Evolutionary conservation across 345 rosid species (phyloP).

Genomic region (Erucastrum elatum): DNA sequence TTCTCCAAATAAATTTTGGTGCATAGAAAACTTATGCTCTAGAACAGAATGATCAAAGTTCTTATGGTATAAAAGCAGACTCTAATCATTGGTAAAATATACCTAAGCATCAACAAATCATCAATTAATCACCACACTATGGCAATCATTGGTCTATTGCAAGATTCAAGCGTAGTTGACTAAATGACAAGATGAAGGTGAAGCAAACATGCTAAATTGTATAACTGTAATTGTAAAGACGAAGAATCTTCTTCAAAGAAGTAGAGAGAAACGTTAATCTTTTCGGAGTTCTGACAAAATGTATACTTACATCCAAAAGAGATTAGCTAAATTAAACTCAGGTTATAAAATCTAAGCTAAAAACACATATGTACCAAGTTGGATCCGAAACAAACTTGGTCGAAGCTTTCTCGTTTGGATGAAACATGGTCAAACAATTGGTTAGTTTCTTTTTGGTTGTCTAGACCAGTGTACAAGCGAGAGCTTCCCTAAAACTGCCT

Average conservation of each 20-base stretch:
- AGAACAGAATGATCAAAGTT: background rate
- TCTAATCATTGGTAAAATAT: background rate
- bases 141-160: background rate
- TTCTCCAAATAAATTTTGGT: background rate
- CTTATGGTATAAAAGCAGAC: background rate
- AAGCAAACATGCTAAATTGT: background rate
- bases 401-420: background rate
- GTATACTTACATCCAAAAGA: background rate
- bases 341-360: too few species aligned
- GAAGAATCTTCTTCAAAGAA: background rate
- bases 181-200: background rate
- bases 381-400: background rate
- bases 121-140: background rate
- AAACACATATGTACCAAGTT: background rate
- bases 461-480: background rate
- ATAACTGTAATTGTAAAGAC: background rate
- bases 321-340: background rate
- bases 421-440: background rate
- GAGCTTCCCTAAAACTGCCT: background rate
- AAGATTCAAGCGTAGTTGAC: background rate
- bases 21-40: background rate
- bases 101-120: background rate
- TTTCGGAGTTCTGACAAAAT: background rate
- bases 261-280: background rate
- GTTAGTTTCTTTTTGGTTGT: background rate